phyloP scores from a whole-genome alignment of 1,139 yeast genomes.

The Zygoascus hellenicus region DNA sequence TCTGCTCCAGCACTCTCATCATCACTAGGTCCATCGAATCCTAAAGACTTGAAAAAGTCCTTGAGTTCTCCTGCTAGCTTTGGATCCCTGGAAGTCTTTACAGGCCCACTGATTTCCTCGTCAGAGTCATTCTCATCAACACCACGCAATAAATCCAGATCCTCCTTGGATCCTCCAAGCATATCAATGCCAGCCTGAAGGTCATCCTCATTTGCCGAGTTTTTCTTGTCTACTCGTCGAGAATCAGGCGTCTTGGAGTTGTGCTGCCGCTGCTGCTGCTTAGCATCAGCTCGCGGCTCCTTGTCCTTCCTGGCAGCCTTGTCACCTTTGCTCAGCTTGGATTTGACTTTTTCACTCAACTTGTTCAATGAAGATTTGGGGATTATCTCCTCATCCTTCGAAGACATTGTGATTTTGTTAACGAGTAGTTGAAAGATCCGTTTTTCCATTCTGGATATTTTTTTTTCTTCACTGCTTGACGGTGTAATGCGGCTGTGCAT shows the following conservation, averaged over 20 bases:
- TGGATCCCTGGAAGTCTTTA: conserved; percentile 15
- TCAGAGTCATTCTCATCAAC: conserved; percentile 46
- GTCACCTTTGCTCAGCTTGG: conserved; percentile 5
- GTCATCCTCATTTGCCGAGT: conserved; percentile 12
- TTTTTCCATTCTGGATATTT: not conserved
- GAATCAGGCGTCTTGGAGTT: not conserved
- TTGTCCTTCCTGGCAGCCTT: conserved; percentile 14
- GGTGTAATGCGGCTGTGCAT: conserved; percentile 6
- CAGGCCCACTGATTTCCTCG: conserved; percentile 35
- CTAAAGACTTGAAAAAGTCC: conserved; percentile 62
- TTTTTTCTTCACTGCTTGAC: not conserved
- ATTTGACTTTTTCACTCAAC: conserved; percentile 22
- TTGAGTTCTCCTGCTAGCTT: conserved; percentile 45
- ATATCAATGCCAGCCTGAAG: conserved; percentile 30
- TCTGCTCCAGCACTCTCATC: conserved; percentile 19
- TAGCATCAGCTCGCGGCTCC: not conserved
- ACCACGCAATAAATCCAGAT: conserved; percentile 48
- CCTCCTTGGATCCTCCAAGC: conserved; percentile 66
- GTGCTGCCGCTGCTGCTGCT: conserved; percentile 10
- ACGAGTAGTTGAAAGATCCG: not conserved
- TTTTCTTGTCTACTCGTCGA: not conserved
- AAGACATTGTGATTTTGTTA: conserved; percentile 9
- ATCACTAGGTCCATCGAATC: conserved; percentile 37
- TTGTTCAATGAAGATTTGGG: conserved; percentile 16
- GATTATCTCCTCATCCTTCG: conserved; percentile 7